Conservation (phyloP, 306 rosid species). For the Arachis stenosperma region DNA sequence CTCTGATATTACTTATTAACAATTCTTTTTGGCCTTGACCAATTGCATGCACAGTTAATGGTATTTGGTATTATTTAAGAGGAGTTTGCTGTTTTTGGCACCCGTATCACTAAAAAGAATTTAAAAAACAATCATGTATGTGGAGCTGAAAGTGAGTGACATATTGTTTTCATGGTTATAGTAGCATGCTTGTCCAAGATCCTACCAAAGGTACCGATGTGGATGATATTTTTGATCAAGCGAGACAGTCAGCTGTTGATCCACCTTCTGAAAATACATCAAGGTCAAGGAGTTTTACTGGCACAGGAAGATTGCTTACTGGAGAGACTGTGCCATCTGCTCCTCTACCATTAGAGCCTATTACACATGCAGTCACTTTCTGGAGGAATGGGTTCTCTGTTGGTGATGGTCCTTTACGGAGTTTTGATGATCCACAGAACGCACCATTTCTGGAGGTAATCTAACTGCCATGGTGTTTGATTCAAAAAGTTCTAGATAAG, state of each 20-base stretch:
- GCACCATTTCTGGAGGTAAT: constrained; percentile 80
- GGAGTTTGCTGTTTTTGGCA: constrained; percentile 12
- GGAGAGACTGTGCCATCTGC: constrained; percentile 75
- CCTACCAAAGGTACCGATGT: constrained; percentile 63
- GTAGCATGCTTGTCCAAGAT: constrained; percentile 96
- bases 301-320: constrained; percentile 80
- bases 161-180: constrained; percentile 38
- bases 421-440: constrained; percentile 81
- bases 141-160: neutral
- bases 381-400: constrained; percentile 94
- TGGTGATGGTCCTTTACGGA: constrained; percentile 73
- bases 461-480: constrained; percentile 10
- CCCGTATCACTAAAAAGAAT: neutral
- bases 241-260: constrained; percentile 58
- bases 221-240: constrained; percentile 73
- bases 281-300: constrained; percentile 68
- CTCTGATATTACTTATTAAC: neutral
- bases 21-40: neutral
- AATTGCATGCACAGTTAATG: neutral
- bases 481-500: neutral
- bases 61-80: constrained; percentile 4
- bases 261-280: constrained; percentile 51
- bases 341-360: constrained; percentile 56
- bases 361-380: constrained; percentile 66
- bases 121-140: too few relatives aligned